Conservation (phyloP, 768 basidiomycete genomes). For the Phallus indusiatus region DNA sequence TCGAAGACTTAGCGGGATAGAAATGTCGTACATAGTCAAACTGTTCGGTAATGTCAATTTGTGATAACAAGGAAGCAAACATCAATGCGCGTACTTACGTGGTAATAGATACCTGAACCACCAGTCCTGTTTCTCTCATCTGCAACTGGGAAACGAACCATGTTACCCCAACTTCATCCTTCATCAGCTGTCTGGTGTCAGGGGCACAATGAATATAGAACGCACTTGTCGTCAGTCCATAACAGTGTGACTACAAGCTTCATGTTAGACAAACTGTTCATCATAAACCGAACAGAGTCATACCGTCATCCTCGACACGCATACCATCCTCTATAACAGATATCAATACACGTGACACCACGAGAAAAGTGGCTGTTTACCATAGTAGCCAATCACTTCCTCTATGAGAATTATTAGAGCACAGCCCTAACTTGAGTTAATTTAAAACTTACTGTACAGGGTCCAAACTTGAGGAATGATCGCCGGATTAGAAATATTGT, state of each 20-base stretch:
- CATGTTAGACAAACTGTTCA: neutral
- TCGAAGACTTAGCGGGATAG: neutral
- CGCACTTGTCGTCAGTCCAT: slow-evolving; percentile 67
- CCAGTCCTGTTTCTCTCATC: slow-evolving; percentile 52
- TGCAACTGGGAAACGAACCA: slow-evolving; percentile 47
- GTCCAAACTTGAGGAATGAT: slow-evolving; percentile 59
- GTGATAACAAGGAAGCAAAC: neutral
- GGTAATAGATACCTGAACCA: slow-evolving; percentile 65
- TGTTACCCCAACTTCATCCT: slow-evolving; percentile 50
- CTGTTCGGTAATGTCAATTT: neutral
- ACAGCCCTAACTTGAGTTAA: neutral
- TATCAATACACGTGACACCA: slow-evolving; percentile 2
- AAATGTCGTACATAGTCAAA: neutral
- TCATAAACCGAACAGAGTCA: neutral
- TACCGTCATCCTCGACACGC: slow-evolving; percentile 46
- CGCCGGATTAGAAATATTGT: slow-evolving; percentile 35
- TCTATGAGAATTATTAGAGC: slow-evolving; percentile 20
- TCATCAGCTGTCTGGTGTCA: neutral
- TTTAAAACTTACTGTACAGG: slow-evolving; percentile 32
- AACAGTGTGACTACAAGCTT: slow-evolving; percentile 35
- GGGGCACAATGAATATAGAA: slow-evolving; percentile 3
- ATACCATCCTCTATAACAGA: slow-evolving; percentile 37
- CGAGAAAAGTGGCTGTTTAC: neutral
- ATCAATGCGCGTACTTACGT: slow-evolving; percentile 33
- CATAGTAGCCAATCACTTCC: slow-evolving; percentile 59